phyloP scores from a whole-genome alignment of 2,329 filamentous ascomycete genomes.

The Arachnomyces sp. region DNA sequence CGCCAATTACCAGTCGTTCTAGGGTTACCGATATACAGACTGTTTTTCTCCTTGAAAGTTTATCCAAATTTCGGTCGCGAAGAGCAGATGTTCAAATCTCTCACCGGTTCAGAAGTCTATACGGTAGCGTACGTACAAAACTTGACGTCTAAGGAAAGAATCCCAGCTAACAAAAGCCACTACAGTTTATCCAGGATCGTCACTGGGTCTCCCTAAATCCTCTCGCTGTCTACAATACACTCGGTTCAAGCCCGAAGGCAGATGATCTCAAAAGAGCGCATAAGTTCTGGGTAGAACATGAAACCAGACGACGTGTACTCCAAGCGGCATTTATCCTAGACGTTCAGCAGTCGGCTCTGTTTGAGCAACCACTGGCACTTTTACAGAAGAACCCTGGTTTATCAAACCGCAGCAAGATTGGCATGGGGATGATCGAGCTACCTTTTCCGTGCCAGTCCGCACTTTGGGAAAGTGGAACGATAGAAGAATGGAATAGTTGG shows the following conservation, averaged over 20 bases:
- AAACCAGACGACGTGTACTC: conserved; percentile 26
- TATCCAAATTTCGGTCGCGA: conserved; percentile 26
- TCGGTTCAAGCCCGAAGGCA: conserved; percentile 15
- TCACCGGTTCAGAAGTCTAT: conserved; percentile 25
- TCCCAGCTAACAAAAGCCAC: conserved; percentile 5
- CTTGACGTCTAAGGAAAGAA: too few species aligned
- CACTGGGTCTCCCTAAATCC: conserved; percentile 24
- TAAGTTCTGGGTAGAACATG: conserved; percentile 29
- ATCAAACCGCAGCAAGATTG: conserved; percentile 7
- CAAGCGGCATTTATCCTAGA: conserved; percentile 29
- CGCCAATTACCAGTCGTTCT: conserved; percentile 25
- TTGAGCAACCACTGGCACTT: conserved; percentile 25
- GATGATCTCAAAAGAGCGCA: conserved; percentile 22
- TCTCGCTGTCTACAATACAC: conserved; percentile 21
- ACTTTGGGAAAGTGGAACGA: conserved; percentile 24
- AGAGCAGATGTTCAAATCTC: conserved; percentile 27
- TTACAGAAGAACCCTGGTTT: conserved; percentile 15
- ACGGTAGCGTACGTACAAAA: conserved; percentile 23
- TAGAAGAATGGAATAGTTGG: conserved; percentile 20
- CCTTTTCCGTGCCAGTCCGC: conserved; percentile 25
- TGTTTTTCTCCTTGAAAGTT: conserved; percentile 27
- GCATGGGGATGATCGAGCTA: conserved; percentile 14
- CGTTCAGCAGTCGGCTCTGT: conserved; percentile 23
- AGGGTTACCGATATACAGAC: conserved; percentile 28
- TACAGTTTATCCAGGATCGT: conserved; percentile 20